These are phyloP conservation scores for Paracoccidioides lutzii DNA, from an alignment of 2,329 filamentous ascomycete genomes.

Conservation along the genomic window DNA sequence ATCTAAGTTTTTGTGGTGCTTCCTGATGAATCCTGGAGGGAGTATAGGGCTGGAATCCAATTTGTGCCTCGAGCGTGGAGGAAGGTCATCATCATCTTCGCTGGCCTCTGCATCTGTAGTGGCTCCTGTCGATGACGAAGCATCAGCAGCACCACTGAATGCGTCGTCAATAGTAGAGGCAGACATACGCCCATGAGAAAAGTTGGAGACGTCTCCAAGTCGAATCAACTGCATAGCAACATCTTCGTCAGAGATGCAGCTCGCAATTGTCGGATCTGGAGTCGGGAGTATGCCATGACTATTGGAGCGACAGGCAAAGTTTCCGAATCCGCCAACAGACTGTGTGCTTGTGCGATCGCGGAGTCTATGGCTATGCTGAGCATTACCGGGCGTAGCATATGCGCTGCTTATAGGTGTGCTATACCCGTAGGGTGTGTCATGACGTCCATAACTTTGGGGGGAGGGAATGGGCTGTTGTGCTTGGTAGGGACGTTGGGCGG, in stretches of 20 bases:
- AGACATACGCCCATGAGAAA: conserved; percentile 84
- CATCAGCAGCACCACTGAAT: conserved; percentile 79
- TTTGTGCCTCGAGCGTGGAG: conserved; percentile 31
- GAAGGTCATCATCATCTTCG: conserved; percentile 48
- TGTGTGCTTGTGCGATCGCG: conserved; percentile 51
- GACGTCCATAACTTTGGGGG: conserved; percentile 61
- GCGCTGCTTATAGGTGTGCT: conserved; percentile 26
- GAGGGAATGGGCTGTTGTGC: conserved; percentile 69
- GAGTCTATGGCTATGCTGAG: conserved; percentile 50
- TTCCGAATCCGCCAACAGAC: conserved; percentile 27
- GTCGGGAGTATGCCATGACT: conserved; percentile 63
- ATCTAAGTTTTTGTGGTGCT: conserved; percentile 36
- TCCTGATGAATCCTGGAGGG: conserved; percentile 34
- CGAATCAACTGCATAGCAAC: conserved; percentile 95
- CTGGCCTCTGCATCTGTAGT: conserved; percentile 57
- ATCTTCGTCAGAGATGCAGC: conserved; percentile 95
- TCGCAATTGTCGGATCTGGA: conserved; percentile 91
- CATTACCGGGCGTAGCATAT: conserved; percentile 48
- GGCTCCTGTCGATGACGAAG: conserved; percentile 69
- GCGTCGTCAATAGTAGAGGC: conserved; percentile 89
- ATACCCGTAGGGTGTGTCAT: conserved; percentile 27
- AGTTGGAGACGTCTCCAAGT: conserved; percentile 83
- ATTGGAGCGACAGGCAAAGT: conserved; percentile 25
- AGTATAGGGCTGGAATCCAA: conserved; percentile 31
- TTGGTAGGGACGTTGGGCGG: conserved; percentile 65